Percentiles rank a stretch among this genome's conserved stretches.
Evolutionary conservation across 1,284 basidiomycete species (phyloP).

Genomic region (Sphaerobolus stellatus): DNA sequence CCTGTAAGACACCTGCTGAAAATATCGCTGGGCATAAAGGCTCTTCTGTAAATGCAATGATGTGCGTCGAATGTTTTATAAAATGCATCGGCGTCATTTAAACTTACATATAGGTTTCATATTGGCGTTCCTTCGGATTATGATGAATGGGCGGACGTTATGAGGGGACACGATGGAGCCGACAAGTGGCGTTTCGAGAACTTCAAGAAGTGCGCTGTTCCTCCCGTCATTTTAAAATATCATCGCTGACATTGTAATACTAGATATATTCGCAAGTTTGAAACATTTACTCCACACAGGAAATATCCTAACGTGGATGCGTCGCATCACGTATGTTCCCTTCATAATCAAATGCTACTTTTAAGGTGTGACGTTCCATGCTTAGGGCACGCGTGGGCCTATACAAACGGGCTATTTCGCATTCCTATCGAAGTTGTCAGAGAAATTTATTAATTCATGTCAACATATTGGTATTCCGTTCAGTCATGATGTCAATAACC

Average conservation of each 20-base stretch:
- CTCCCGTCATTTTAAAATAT: no score
- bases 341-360: no score
- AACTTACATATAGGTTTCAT: slow-evolving; percentile 2
- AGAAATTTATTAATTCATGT: neutral
- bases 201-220: neutral
- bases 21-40: neutral
- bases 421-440: neutral
- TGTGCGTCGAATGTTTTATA: slow-evolving; percentile 6
- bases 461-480: neutral
- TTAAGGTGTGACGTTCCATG: neutral
- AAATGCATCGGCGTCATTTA: slow-evolving; percentile 1
- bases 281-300: neutral
- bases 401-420: slow-evolving; percentile 1
- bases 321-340: neutral
- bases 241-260: neutral
- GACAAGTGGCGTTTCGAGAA: slow-evolving; percentile 5
- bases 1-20: neutral
- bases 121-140: slow-evolving; percentile 5
- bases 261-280: slow-evolving; percentile 5
- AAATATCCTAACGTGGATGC: neutral
- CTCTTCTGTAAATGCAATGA: slow-evolving; percentile 10
- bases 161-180: neutral
- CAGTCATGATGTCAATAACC: slow-evolving; percentile 1
- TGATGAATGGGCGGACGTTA: slow-evolving; percentile 8
- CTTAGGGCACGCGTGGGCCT: neutral